A percentile compares a stretch with the other conserved stretches of the same genome.
These are phyloP conservation scores for Yamadazyma membranifaciens DNA, from an alignment of 1,139 yeast genomes.

Conservation along the genomic window DNA sequence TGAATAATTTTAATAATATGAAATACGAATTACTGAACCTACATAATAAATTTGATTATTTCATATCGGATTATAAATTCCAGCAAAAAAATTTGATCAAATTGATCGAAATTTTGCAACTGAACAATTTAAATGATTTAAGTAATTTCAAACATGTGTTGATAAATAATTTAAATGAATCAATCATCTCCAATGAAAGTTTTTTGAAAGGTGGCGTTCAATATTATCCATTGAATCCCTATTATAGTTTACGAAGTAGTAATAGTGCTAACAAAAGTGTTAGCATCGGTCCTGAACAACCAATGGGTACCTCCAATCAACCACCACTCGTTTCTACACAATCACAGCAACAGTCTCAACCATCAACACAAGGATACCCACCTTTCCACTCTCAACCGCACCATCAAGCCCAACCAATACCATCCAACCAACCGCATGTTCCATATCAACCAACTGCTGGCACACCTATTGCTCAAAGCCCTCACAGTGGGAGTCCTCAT, in stretches of 20 bases:
- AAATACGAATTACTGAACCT: conserved; percentile 16
- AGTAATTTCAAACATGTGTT: conserved; percentile 14
- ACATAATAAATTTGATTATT: conserved; percentile 17
- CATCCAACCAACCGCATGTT: conserved; percentile 1
- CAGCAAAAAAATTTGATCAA: conserved; percentile 16
- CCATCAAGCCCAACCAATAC: background rate
- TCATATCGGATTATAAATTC: conserved; percentile 15
- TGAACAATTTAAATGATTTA: conserved; percentile 13
- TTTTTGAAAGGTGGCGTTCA: conserved; percentile 20
- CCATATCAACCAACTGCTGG: background rate
- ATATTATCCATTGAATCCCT: conserved; percentile 38
- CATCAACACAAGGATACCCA: conserved; percentile 1
- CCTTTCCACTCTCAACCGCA: background rate
- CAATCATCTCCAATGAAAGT: conserved; percentile 12
- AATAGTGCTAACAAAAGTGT: conserved; percentile 6
- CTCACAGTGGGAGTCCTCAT: conserved; percentile 2
- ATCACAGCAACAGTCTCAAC: conserved; percentile 1
- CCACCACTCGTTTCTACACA: background rate
- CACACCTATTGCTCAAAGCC: background rate
- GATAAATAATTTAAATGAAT: conserved; percentile 12
- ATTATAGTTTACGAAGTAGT: conserved; percentile 19
- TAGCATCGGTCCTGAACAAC: conserved; percentile 7
- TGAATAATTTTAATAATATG: conserved; percentile 15
- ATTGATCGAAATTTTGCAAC: conserved; percentile 15
- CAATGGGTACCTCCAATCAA: conserved; percentile 18